Percentiles rank a stretch among this genome's conserved stretches.
Evolutionary conservation across 2,329 filamentous ascomycete genomes (phyloP).

Genomic region (Xylaria sp.): DNA sequence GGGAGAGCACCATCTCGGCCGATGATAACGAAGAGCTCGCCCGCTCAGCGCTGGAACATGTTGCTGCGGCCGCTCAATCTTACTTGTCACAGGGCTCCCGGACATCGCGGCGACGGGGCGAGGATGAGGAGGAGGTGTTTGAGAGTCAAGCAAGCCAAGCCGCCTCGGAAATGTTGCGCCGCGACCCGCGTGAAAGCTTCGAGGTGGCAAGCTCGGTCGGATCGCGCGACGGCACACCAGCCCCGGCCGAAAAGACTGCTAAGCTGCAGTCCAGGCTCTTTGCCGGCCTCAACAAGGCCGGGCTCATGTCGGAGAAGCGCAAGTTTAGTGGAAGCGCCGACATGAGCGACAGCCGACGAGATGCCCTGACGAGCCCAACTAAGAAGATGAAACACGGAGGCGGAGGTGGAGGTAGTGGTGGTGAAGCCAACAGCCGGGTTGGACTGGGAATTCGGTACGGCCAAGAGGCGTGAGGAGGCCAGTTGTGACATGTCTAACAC

Average conservation of each 20-base stretch:
- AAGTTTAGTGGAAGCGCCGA: constrained; percentile 47
- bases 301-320: constrained; percentile 49
- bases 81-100: constrained; percentile 39
- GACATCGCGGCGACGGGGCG: constrained; percentile 36
- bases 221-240: constrained; percentile 49
- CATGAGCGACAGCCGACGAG: constrained; percentile 37
- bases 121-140: constrained; percentile 63
- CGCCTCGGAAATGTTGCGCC: constrained; percentile 74
- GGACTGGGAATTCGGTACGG: constrained; percentile 58
- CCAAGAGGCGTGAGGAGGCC: constrained; percentile 21
- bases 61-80: constrained; percentile 50
- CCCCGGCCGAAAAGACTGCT: constrained; percentile 48
- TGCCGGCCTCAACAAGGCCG: constrained; percentile 47
- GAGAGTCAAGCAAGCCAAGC: constrained; percentile 79
- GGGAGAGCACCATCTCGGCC: constrained; percentile 84
- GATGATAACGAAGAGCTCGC: constrained; percentile 62
- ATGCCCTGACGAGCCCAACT: constrained; percentile 48
- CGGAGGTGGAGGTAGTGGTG: constrained; percentile 41
- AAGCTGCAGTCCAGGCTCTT: constrained; percentile 57
- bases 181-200: constrained; percentile 57
- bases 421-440: constrained; percentile 45
- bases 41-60: constrained; percentile 55
- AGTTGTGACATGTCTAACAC: no score
- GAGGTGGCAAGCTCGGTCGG: constrained; percentile 50
- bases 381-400: constrained; percentile 55